Percentiles rank a stretch among this genome's conserved stretches.
phyloP scores from a whole-genome alignment of 1,284 basidiomycete species.

The Sanghuangporus sanghuang region DNA sequence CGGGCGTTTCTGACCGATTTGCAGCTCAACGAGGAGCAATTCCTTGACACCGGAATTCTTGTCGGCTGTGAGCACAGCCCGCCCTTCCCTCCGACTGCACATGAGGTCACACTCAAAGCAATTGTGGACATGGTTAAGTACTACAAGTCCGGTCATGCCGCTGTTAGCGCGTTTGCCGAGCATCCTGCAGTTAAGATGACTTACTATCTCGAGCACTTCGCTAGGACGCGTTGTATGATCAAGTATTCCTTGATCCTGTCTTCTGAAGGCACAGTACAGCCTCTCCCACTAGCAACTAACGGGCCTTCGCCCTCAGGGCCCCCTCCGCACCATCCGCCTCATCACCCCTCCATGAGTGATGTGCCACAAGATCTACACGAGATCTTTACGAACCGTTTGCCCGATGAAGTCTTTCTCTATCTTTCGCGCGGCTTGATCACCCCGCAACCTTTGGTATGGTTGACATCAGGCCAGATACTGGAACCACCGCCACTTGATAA shows the following conservation, averaged over 20 bases:
- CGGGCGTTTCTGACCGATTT: slow-evolving; percentile 73
- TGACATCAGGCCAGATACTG: slow-evolving; percentile 79
- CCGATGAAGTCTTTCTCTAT: slow-evolving; percentile 96
- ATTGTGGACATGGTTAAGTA: slow-evolving; percentile 87
- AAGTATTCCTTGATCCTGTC: slow-evolving; percentile 90
- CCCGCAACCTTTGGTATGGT: slow-evolving; percentile 85
- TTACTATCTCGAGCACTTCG: slow-evolving; percentile 84
- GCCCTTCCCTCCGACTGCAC: slow-evolving; percentile 81
- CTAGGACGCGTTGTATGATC: slow-evolving; percentile 87
- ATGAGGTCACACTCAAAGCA: slow-evolving; percentile 76
- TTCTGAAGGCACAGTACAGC: slow-evolving; percentile 85
- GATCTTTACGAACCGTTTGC: slow-evolving; percentile 91
- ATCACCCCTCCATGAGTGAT: slow-evolving; percentile 76
- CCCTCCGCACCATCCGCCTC: slow-evolving; percentile 52
- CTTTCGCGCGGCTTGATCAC: slow-evolving; percentile 88
- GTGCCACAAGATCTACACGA: slow-evolving; percentile 91
- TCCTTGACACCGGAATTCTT: slow-evolving; percentile 90
- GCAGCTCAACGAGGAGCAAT: slow-evolving; percentile 81
- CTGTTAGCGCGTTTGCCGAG: slow-evolving; percentile 73
- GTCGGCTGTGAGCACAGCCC: slow-evolving; percentile 86
- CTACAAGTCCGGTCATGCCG: slow-evolving; percentile 81
- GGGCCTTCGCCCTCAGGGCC: slow-evolving; percentile 53
- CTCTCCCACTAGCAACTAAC: slow-evolving; percentile 78
- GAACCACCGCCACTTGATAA: slow-evolving; percentile 92
- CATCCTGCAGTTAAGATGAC: slow-evolving; percentile 73